Evolutionary conservation across 2,329 filamentous ascomycete species (phyloP).

Genomic region (Sclerotinia sclerotiorum): DNA sequence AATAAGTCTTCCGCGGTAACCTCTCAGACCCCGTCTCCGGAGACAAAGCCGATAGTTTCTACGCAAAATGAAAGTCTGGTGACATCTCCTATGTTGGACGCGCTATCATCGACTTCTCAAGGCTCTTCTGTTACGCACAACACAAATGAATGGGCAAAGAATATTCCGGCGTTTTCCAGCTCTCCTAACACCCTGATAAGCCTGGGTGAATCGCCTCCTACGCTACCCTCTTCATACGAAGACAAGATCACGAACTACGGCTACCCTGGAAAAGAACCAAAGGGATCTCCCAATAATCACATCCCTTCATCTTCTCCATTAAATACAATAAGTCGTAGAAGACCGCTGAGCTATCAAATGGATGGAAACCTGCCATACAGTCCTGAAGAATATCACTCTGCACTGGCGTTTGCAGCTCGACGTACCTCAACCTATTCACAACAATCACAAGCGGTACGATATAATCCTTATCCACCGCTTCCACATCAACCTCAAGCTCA

Average conservation of each 20-base stretch:
- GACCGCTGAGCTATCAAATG: conserved; percentile 55
- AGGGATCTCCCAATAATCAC: conserved; percentile 32
- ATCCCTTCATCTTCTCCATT: conserved; percentile 39
- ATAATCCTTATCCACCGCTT: conserved; percentile 59
- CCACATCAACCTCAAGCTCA: conserved; percentile 75
- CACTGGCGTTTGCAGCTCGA: conserved; percentile 45
- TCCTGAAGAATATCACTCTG: conserved; percentile 52
- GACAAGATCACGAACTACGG: conserved; percentile 36
- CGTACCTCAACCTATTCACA: conserved; percentile 56
- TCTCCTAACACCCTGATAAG: conserved; percentile 46
- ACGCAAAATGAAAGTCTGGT: conserved; percentile 32
- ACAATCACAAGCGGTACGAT: conserved; percentile 43
- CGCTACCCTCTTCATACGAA: conserved; percentile 40
- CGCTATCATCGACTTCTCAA: conserved; percentile 37
- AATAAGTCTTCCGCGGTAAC: conserved; percentile 20
- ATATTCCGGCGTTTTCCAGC: conserved; percentile 45
- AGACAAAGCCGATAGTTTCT: conserved; percentile 33
- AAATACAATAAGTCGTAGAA: conserved; percentile 43
- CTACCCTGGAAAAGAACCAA: conserved; percentile 39
- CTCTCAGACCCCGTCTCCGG: conserved; percentile 33
- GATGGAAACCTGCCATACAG: conserved; percentile 33
- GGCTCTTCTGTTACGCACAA: conserved; percentile 35
- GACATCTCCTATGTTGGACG: conserved; percentile 38
- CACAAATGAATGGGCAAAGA: conserved; percentile 48
- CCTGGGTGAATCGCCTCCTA: conserved; percentile 48